phyloP scores from a whole-genome alignment of 371 early-diverging fungal species.

The Fennellomyces sp. region DNA sequence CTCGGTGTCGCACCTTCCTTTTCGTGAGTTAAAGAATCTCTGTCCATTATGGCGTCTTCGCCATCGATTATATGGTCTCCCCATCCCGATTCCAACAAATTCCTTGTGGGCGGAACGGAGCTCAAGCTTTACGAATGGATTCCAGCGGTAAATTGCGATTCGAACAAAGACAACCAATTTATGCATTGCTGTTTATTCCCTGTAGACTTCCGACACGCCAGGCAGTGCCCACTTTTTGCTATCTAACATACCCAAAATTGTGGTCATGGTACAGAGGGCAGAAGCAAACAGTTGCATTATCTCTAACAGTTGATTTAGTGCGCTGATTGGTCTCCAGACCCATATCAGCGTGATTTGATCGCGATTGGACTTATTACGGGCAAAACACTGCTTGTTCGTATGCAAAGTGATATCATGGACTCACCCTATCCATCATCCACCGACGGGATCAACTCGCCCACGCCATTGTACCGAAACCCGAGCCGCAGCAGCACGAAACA shows the following conservation, averaged over 20 bases:
- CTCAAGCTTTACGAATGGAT: slow-evolving; percentile 71
- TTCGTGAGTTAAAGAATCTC: not conserved
- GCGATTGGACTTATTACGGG: slow-evolving; percentile 79
- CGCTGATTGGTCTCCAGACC: slow-evolving; percentile 79
- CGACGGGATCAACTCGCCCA: slow-evolving; percentile 20
- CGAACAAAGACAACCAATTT: not conserved
- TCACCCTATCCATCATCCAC: slow-evolving; percentile 14
- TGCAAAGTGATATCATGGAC: slow-evolving; percentile 51
- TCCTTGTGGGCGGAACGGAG: slow-evolving; percentile 69
- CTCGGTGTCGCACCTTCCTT: too few species aligned
- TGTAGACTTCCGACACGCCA: slow-evolving; percentile 49
- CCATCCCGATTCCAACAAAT: slow-evolving; percentile 58
- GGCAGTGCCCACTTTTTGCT: slow-evolving; percentile 56
- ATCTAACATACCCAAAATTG: slow-evolving; percentile 63
- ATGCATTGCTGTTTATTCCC: not conserved
- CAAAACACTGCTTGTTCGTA: slow-evolving; percentile 59
- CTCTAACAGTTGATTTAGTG: slow-evolving; percentile 45
- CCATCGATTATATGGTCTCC: slow-evolving; percentile 67
- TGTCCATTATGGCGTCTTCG: slow-evolving; percentile 28
- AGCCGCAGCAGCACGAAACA: slow-evolving; percentile 29
- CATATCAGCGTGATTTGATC: slow-evolving; percentile 62
- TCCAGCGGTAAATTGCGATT: slow-evolving; percentile 44
- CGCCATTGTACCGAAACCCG: slow-evolving; percentile 13
- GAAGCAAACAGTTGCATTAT: not conserved
- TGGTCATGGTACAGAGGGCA: slow-evolving; percentile 60